A percentile compares a stretch with the other conserved stretches of the same genome.
Evolutionary conservation across 2,329 filamentous ascomycete species (phyloP).

Genomic region (Monosporascus cannonballus): DNA sequence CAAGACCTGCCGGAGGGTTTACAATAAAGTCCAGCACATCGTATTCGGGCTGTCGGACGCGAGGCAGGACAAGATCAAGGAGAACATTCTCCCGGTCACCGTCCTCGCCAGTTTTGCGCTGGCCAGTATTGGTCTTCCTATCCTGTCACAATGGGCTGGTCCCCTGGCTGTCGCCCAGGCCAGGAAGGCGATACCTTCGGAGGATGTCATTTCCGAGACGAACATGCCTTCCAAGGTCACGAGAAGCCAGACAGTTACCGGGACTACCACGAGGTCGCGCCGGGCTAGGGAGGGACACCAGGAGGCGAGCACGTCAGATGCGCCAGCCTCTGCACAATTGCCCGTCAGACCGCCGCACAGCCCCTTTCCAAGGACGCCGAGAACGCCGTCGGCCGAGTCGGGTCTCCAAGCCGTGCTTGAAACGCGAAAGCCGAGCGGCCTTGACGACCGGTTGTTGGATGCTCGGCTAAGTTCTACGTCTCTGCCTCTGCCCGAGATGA

Average conservation of each 20-base stretch:
- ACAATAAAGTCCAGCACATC: slow-evolving; percentile 84
- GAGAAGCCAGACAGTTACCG: slow-evolving; percentile 63
- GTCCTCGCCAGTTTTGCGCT: slow-evolving; percentile 76
- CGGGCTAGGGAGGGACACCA: slow-evolving; percentile 40
- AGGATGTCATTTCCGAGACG: slow-evolving; percentile 56
- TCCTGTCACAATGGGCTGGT: slow-evolving; percentile 71
- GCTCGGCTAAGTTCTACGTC: slow-evolving; percentile 63
- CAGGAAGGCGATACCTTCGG: slow-evolving; percentile 61
- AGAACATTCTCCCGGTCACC: slow-evolving; percentile 74
- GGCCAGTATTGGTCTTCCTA: slow-evolving; percentile 67
- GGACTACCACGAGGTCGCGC: slow-evolving; percentile 43
- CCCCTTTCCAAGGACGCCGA: slow-evolving; percentile 4
- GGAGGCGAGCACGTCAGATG: slow-evolving; percentile 39
- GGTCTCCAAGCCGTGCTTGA: slow-evolving; percentile 12
- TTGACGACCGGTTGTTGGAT: slow-evolving; percentile 50
- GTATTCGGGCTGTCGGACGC: slow-evolving; percentile 73
- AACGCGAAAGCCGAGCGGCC: slow-evolving; percentile 36
- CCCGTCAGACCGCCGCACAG: slow-evolving; percentile 10
- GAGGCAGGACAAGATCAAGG: slow-evolving; percentile 68
- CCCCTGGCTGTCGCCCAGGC: slow-evolving; percentile 78
- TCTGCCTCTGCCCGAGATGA: slow-evolving; percentile 55
- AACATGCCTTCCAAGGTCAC: slow-evolving; percentile 43
- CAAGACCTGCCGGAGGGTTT: slow-evolving; percentile 75
- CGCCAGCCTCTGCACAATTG: slow-evolving; percentile 11
- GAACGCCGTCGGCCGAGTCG: slow-evolving; percentile 4